Evolutionary conservation across 2,329 filamentous ascomycete species (phyloP).

Genomic region (Nemania sp.): DNA sequence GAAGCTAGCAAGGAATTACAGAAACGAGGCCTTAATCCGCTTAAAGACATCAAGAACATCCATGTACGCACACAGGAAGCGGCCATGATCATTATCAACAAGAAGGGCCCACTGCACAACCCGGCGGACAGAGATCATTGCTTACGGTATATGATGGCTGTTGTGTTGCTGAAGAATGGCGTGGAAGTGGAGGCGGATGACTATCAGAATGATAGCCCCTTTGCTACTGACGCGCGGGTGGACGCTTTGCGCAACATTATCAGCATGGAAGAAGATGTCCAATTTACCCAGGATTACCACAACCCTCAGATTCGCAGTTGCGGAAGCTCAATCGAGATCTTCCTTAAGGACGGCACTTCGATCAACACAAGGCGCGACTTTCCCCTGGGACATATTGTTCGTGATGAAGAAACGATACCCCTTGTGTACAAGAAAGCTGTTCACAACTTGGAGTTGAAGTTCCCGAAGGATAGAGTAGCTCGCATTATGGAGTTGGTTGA

Average conservation of each 20-base stretch:
- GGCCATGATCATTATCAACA: conserved; percentile 29
- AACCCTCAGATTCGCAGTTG: conserved; percentile 23
- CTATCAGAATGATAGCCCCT: conserved; percentile 27
- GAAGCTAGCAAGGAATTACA: conserved; percentile 17
- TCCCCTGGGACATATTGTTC: conserved; percentile 16
- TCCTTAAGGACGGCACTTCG: conserved; percentile 17
- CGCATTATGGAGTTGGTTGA: conserved; percentile 15
- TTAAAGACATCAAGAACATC: conserved; percentile 25
- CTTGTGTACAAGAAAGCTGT: conserved; percentile 19
- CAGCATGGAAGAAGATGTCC: conserved; percentile 22
- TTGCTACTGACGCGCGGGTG: conserved; percentile 19
- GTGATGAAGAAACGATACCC: not conserved
- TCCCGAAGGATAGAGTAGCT: conserved; percentile 8
- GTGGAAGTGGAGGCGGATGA: conserved; percentile 22
- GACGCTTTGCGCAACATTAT: conserved; percentile 22
- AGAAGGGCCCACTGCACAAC: conserved; percentile 28
- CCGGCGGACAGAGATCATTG: conserved; percentile 30
- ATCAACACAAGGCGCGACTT: conserved; percentile 17
- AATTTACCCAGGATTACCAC: conserved; percentile 27
- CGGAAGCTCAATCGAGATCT: conserved; percentile 18
- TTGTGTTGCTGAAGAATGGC: conserved; percentile 25
- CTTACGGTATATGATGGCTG: conserved; percentile 28
- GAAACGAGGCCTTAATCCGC: conserved; percentile 15
- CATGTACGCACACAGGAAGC: conserved; percentile 21
- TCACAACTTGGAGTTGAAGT: conserved; percentile 14